Evolutionary conservation across 257 asterid genomes (phyloP), one percentile per base, ranked within the genome.

Genomic region (Verbena officinalis): DNA sequence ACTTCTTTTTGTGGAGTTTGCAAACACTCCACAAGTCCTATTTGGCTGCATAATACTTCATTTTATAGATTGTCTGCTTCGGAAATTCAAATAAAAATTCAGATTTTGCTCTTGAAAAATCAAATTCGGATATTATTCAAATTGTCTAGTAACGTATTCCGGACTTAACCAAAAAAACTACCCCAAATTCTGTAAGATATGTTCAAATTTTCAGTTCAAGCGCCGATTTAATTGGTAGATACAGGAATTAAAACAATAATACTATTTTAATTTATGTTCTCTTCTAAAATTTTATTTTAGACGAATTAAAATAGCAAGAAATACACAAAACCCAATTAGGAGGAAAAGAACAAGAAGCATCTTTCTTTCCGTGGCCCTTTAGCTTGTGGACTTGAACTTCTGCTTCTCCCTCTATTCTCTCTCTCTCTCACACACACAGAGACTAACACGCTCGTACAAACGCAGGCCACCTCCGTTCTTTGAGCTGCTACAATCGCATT

Each of bases 371-470:
- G 73, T 58, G 72, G 75, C 53, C 48, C 44, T 59, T 51, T 46
- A 64, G 65, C 43, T 56, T 71, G 52, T 55, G 54, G 57, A 40
- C 58, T 66, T 39, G 63, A 64, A 72, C 43, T 23, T 50, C 61
- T 59, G 30, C 39, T 14, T 50, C 24, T 58, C 72, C 53, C 70
- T 48, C 67, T 58, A 15, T 55, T 31, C 34, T 22, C 44, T 8
- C 72, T 23, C 55, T 40, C 49, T 59, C 68, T 19, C 73, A 45
- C 62, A 24, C 62, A 19, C 49, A 14, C 15, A 1, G 38, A 9
- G 15, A 24, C 59, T 24, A 51, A 13, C 45, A 3, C 13, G 38
- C n/a, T n/a, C n/a, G n/a, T n/a, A n/a, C n/a, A 27, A 5, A 5
- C 60, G 48, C 58, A 39, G 64, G 33, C 21, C 52, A 46, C 21